Percentiles rank a stretch among this genome's conserved stretches.
phyloP scores from a whole-genome alignment of 2,329 filamentous ascomycete species.

The Sporothrix schenckii region DNA sequence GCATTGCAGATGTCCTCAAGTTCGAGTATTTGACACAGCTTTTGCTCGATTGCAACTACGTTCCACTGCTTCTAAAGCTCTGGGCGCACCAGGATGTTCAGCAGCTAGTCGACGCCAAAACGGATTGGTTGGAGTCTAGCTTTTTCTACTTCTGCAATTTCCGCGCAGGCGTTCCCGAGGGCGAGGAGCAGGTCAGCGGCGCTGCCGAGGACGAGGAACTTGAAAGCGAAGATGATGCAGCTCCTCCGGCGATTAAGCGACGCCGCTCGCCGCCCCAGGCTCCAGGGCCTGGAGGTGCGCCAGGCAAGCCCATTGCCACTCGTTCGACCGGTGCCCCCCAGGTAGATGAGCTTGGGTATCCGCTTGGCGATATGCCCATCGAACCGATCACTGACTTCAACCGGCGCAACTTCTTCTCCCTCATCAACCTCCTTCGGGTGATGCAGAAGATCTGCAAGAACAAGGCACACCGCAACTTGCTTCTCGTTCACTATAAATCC shows the following conservation, averaged over 20 bases:
- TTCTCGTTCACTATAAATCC: slow-evolving; percentile 94
- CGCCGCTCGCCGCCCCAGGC: slow-evolving; percentile 47
- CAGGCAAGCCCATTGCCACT: not conserved
- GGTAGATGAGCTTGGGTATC: slow-evolving; percentile 87
- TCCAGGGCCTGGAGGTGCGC: not conserved
- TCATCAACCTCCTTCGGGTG: slow-evolving; percentile 92
- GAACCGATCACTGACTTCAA: slow-evolving; percentile 87
- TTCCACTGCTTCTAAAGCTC: slow-evolving; percentile 88
- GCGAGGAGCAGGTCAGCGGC: slow-evolving; percentile 30
- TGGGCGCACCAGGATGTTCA: slow-evolving; percentile 95
- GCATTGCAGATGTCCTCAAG: slow-evolving; percentile 75
- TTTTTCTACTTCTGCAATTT: slow-evolving; percentile 92
- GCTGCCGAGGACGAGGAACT: slow-evolving; percentile 46
- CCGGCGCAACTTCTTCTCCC: slow-evolving; percentile 90
- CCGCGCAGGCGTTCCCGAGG: slow-evolving; percentile 47
- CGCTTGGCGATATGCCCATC: slow-evolving; percentile 68
- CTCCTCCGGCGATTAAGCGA: slow-evolving; percentile 78
- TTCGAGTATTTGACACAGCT: slow-evolving; percentile 96
- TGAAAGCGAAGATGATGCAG: slow-evolving; percentile 74
- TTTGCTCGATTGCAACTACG: slow-evolving; percentile 90
- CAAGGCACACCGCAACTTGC: slow-evolving; percentile 90
- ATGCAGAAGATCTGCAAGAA: slow-evolving; percentile 97
- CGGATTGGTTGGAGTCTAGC: slow-evolving; percentile 76
- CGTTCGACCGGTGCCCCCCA: slow-evolving; percentile 47
- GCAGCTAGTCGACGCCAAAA: slow-evolving; percentile 81